Conservation (phyloP, 169 alveolate species). For the Plasmodium billcollinsi region DNA sequence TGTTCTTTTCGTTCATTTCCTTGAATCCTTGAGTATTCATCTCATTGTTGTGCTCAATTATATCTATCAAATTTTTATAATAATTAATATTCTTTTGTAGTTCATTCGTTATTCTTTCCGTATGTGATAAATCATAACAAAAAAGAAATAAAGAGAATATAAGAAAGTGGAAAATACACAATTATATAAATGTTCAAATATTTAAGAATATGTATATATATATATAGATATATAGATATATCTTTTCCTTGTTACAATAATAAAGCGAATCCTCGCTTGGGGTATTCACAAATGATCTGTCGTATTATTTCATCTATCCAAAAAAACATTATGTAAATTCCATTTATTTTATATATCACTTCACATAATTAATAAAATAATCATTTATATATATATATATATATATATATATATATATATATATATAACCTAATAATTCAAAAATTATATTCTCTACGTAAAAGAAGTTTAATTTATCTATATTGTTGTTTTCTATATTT, state of each 20-base stretch:
- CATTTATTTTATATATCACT: slow-evolving; percentile 3
- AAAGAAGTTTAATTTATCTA: slow-evolving; percentile 53
- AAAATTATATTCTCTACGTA: slow-evolving; percentile 53
- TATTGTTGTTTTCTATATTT: slow-evolving; percentile 49
- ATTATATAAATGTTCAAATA: neutral
- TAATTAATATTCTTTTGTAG: slow-evolving; percentile 47
- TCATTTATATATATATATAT: neutral
- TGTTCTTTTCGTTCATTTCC: slow-evolving; percentile 13
- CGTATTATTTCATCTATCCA: slow-evolving; percentile 55
- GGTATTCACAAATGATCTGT: slow-evolving; percentile 46
- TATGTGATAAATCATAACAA: neutral
- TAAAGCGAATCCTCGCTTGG: slow-evolving; percentile 66
- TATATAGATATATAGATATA: slow-evolving; percentile 5
- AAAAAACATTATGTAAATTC: slow-evolving; percentile 3
- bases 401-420: neutral
- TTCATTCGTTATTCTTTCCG: slow-evolving; percentile 43
- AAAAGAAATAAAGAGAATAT: neutral
- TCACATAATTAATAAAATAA: neutral
- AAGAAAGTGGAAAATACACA: neutral
- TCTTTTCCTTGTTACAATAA: slow-evolving; percentile 17
- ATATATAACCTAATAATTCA: slow-evolving; percentile 44
- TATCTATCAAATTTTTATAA: slow-evolving; percentile 54
- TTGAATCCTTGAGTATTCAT: slow-evolving; percentile 46
- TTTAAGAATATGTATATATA: neutral
- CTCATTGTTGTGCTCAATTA: slow-evolving; percentile 66